phyloP scores from a whole-genome alignment of 1,284 basidiomycete genomes.

The Veloboletus limbatus region DNA sequence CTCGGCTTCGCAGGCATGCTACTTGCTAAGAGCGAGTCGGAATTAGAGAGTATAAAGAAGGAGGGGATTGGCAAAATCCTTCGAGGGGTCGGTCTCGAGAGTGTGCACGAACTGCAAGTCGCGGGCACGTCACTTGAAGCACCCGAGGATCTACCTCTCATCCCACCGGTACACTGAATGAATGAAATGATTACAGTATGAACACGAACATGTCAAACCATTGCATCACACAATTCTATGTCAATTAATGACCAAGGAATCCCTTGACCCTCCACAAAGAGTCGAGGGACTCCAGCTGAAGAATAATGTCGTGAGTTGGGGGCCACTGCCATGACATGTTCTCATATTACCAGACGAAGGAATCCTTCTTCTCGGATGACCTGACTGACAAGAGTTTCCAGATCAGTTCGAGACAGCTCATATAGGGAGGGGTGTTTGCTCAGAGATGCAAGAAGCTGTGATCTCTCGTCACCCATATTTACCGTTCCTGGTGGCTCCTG shows the following conservation, averaged over 20 bases:
- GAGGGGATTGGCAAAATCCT: slow-evolving; percentile 62
- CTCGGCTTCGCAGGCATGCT: slow-evolving; percentile 87
- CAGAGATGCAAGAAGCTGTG: slow-evolving; percentile 38
- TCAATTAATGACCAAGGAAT: slow-evolving; percentile 29
- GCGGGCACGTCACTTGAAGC: slow-evolving; percentile 39
- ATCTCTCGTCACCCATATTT: slow-evolving; percentile 11
- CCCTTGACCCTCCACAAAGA: slow-evolving; percentile 40
- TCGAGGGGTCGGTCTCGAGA: slow-evolving; percentile 57
- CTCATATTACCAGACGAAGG: slow-evolving; percentile 39
- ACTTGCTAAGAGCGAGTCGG: slow-evolving; percentile 75
- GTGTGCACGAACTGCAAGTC: slow-evolving; percentile 60
- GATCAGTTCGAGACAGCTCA: slow-evolving; percentile 41
- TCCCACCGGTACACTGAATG: background rate
- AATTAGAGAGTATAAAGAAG: slow-evolving; percentile 63
- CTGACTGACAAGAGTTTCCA: slow-evolving; percentile 49
- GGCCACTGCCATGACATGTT: slow-evolving; percentile 1
- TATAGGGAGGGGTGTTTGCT: slow-evolving; percentile 44
- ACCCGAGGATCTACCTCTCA: slow-evolving; percentile 8
- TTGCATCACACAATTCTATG: background rate
- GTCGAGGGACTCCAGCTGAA: slow-evolving; percentile 42
- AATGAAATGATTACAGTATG: background rate
- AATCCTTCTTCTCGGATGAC: slow-evolving; percentile 61
- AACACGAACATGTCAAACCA: slow-evolving; percentile 1
- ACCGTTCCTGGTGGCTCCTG: slow-evolving; percentile 4
- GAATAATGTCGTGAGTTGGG: slow-evolving; percentile 19